phyloP scores from a whole-genome alignment of 306 rosid genomes.

The Begonia loranthoides region DNA sequence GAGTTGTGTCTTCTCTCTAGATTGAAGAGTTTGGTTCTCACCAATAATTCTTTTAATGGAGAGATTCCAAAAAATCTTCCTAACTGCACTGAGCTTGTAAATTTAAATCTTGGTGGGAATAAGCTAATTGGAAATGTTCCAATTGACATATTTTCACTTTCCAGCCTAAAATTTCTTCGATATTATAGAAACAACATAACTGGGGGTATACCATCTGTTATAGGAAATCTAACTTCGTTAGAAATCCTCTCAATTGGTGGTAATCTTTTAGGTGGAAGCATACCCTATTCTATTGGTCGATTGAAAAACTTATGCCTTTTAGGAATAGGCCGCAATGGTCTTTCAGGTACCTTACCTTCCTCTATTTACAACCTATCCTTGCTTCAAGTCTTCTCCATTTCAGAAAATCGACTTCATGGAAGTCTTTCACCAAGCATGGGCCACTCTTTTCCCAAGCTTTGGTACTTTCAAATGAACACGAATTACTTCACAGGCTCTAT shows the following conservation, averaged over 20 bases:
- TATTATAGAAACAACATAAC: constrained; percentile 30
- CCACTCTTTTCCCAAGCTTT: neutral
- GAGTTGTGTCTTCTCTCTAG: constrained; percentile 29
- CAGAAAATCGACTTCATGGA: neutral
- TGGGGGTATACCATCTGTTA: constrained; percentile 32
- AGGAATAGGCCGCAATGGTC: constrained; percentile 36
- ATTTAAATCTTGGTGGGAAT: constrained; percentile 37
- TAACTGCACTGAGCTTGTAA: constrained; percentile 23
- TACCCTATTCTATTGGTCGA: constrained; percentile 39
- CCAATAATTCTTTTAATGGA: constrained; percentile 36
- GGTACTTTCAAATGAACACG: neutral
- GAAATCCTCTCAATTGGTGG: constrained; percentile 37
- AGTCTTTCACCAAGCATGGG: neutral
- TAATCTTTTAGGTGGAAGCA: constrained; percentile 39
- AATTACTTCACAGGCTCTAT: neutral
- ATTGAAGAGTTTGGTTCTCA: constrained; percentile 37
- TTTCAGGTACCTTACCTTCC: constrained; percentile 43
- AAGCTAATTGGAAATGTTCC: constrained; percentile 32
- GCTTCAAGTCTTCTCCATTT: neutral
- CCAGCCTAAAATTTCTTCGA: constrained; percentile 31
- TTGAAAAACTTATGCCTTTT: constrained; percentile 42
- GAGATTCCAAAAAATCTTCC: constrained; percentile 28
- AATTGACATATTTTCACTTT: constrained; percentile 20
- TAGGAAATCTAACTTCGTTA: constrained; percentile 54
- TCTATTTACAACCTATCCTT: constrained; percentile 16